Conservation (phyloP, 306 rosid species). For the Malus orientalis region DNA sequence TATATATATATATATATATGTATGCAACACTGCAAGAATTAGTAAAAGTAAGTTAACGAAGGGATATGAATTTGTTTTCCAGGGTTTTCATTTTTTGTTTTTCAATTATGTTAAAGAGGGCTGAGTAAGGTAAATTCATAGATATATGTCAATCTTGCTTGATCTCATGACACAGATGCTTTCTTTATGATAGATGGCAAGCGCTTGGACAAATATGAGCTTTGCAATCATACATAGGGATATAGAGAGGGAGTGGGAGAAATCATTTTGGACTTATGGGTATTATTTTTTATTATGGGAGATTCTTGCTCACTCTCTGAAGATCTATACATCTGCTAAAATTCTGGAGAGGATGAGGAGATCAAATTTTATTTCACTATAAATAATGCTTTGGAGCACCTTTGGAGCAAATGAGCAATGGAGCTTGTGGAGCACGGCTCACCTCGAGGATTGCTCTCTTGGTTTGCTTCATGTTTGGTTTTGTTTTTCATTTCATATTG, state of each 20-base stretch:
- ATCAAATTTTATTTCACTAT: constrained; percentile 80
- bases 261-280: constrained; percentile 90
- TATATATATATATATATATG: no score
- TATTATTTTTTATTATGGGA: constrained; percentile 79
- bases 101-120: constrained; percentile 58
- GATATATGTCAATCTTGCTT: constrained; percentile 68
- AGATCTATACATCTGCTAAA: constrained; percentile 85
- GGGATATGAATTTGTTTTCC: constrained; percentile 30
- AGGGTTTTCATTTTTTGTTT: constrained; percentile 19
- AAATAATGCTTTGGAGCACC: constrained; percentile 94
- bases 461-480: constrained; percentile 99
- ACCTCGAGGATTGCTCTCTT: constrained; percentile 99
- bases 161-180: constrained; percentile 92
- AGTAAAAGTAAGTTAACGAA: constrained; percentile 22
- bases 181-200: constrained; percentile 99
- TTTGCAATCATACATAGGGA: constrained; percentile 98
- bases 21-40: constrained; percentile 13
- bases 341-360: constrained; percentile 94
- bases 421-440: constrained; percentile 99
- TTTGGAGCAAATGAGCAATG: constrained; percentile 99
- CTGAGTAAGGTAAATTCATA: constrained; percentile 72
- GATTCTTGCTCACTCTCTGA: constrained; percentile 96
- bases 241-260: constrained; percentile 99
- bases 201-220: constrained; percentile 99
- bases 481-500: constrained; percentile 46